Evolutionary conservation across 805 yeast genomes (phyloP), one percentile per base, ranked within the genome.

Genomic region (Saccharomycopsis fodiens): DNA sequence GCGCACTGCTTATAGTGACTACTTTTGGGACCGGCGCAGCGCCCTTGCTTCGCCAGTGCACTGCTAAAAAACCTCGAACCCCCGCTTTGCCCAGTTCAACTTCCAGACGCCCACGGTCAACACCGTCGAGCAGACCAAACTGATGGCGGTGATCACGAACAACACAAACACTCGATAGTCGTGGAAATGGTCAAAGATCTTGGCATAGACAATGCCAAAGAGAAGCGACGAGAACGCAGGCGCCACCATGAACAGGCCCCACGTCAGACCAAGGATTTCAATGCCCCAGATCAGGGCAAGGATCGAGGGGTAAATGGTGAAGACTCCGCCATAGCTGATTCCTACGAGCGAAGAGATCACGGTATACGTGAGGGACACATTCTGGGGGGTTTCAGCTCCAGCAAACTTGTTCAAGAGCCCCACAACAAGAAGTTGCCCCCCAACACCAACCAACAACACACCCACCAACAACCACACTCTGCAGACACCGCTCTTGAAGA

Each of bases 171-270:
- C 39, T 22, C 21, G 19, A 38, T 37, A 41, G 34, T 51, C 50
- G 47, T 76, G 65, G 43, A 62, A 57, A 13, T 50, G 39, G 53
- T 85, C 93, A 54, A 74, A 79, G 16, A 76, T 61, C 20, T 63
- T 55, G 1, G 95, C 96, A 59, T 82, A 88, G 10, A 79, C 52
- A 42, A 84, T 56, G 4, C 95, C 89, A 55, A 74, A 84, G 2
- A 75, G 50, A 3, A 83, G 67, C 1, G 91, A 70, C 1, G 96
- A 95, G 2, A 85, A 52, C 0, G 96, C 96, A 2, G 96, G 95
- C 0, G 94, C 93, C 30, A 85, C 71, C 74, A 87, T 82, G 59
- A 87, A 85, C 21, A 83, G 68, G 2, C 97, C 97, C 86, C 96
- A 91, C 1, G 91, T 84, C 2, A 95, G 84, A 0, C 97, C 97